Conservation (phyloP, 768 basidiomycete genomes). For the Mycena vitilis region DNA sequence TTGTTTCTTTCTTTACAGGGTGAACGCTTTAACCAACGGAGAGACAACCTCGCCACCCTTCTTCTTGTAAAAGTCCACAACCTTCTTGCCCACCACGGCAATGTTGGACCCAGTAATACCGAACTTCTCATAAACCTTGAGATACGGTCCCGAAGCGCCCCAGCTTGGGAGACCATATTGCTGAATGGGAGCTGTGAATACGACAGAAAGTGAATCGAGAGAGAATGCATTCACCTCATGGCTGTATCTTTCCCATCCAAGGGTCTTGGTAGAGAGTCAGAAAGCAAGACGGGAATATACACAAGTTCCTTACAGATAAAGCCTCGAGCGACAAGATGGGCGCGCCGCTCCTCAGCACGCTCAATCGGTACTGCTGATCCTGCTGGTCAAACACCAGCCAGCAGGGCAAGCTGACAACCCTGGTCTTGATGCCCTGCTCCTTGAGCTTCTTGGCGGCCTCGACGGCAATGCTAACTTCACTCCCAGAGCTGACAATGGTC, state of each 20-base stretch:
- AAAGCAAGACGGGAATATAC: not conserved
- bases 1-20: constrained; percentile 38
- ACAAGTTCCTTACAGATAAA: constrained; percentile 53
- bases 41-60: constrained; percentile 78
- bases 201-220: not conserved
- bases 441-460: constrained; percentile 88
- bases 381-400: constrained; percentile 91
- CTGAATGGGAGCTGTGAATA: constrained; percentile 45
- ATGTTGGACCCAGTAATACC: constrained; percentile 86
- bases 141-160: constrained; percentile 92
- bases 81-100: constrained; percentile 85
- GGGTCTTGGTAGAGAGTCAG: constrained; percentile 56
- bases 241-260: constrained; percentile 90
- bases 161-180: constrained; percentile 81
- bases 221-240: constrained; percentile 67
- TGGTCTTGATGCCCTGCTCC: constrained; percentile 80
- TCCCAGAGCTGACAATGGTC: constrained; percentile 90
- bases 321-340: constrained; percentile 94
- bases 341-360: constrained; percentile 88
- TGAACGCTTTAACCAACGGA: constrained; percentile 81
- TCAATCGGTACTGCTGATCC: constrained; percentile 79
- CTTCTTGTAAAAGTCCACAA: constrained; percentile 88
- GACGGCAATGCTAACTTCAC: constrained; percentile 88
- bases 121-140: constrained; percentile 92
- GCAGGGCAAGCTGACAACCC: constrained; percentile 90